These are phyloP conservation scores for Aspergillus leporis DNA, from an alignment of 495 filamentous ascomycete genomes.

Conservation along the genomic window DNA sequence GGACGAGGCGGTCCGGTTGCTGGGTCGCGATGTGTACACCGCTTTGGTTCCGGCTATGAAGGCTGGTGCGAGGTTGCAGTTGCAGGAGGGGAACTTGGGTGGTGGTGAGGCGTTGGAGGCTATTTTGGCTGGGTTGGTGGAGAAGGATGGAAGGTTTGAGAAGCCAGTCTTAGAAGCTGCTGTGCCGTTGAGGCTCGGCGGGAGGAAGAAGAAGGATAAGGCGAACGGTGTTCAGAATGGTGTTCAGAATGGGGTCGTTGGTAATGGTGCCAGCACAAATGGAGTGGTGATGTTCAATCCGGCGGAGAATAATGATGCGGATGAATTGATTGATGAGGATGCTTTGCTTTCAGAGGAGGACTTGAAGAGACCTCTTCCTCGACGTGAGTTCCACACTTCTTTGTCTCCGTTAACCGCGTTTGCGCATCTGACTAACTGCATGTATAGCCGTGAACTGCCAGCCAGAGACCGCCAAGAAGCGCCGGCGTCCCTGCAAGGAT, in stretches of 20 bases:
- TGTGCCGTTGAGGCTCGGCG: slow-evolving; percentile 71
- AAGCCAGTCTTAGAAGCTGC: slow-evolving; percentile 66
- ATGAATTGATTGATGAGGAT: slow-evolving; percentile 90
- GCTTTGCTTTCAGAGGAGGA: slow-evolving; percentile 82
- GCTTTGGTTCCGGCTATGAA: slow-evolving; percentile 68
- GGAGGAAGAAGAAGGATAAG: slow-evolving; percentile 62
- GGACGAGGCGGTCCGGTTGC: slow-evolving; percentile 59
- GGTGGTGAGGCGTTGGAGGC: slow-evolving; percentile 58
- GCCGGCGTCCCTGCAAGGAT: slow-evolving; percentile 93
- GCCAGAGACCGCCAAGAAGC: slow-evolving; percentile 82
- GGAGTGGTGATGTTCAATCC: slow-evolving; percentile 5
- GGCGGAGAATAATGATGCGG: slow-evolving; percentile 54
- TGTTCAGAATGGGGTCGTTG: slow-evolving; percentile 40
- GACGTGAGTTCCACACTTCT: slow-evolving; percentile 59
- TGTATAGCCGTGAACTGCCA: slow-evolving; percentile 73
- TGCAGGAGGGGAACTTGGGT: slow-evolving; percentile 65
- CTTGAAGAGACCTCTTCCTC: slow-evolving; percentile 65
- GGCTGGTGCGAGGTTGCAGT: slow-evolving; percentile 65
- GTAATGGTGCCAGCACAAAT: slow-evolving; percentile 36
- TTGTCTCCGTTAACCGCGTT: not conserved
- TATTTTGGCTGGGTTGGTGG: slow-evolving; percentile 78
- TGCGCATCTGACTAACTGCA: not conserved
- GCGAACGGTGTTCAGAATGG: slow-evolving; percentile 42
- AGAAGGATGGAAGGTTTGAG: slow-evolving; percentile 59
- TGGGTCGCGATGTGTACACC: slow-evolving; percentile 67